Evolutionary conservation across 2,329 filamentous ascomycete species (phyloP).

Genomic region (Cladophialophora bantiana): DNA sequence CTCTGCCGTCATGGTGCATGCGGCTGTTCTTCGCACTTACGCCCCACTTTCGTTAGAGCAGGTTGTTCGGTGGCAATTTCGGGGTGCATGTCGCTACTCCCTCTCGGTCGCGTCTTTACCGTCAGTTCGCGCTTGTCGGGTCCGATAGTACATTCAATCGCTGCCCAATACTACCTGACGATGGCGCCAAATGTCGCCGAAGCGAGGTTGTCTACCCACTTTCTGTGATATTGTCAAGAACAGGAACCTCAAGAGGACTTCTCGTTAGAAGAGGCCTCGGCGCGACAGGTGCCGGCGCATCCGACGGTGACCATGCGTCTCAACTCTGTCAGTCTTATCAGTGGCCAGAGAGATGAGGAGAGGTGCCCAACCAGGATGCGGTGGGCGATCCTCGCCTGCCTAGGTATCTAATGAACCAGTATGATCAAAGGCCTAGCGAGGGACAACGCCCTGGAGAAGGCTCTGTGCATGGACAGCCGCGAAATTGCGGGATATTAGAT

Average conservation of each 20-base stretch:
- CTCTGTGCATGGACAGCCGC: neutral
- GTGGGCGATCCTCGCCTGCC: constrained; percentile 18
- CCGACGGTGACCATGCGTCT: neutral
- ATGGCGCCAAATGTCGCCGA: neutral
- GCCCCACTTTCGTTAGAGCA: neutral
- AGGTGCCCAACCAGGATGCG: constrained; percentile 22
- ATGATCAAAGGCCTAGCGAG: neutral
- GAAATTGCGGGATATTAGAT: neutral
- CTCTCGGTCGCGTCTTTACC: neutral
- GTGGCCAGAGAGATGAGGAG: neutral
- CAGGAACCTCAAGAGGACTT: neutral
- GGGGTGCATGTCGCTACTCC: neutral
- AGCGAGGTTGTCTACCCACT: constrained; percentile 1
- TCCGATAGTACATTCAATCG: neutral
- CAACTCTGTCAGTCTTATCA: neutral
- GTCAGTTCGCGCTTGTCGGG: neutral
- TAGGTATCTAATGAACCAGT: constrained; percentile 4
- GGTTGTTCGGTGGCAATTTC: neutral
- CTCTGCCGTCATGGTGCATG: constrained; percentile 1
- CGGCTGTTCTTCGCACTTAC: neutral
- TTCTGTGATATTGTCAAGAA: neutral
- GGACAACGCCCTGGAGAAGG: neutral
- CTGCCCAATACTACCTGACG: constrained; percentile 1
- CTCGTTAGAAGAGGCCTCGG: neutral
- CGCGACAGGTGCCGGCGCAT: neutral